Percentiles rank a stretch among this genome's conserved stretches.
Conservation (phyloP, 2,329 filamentous ascomycete genomes). For the Fusarium sp. region DNA sequence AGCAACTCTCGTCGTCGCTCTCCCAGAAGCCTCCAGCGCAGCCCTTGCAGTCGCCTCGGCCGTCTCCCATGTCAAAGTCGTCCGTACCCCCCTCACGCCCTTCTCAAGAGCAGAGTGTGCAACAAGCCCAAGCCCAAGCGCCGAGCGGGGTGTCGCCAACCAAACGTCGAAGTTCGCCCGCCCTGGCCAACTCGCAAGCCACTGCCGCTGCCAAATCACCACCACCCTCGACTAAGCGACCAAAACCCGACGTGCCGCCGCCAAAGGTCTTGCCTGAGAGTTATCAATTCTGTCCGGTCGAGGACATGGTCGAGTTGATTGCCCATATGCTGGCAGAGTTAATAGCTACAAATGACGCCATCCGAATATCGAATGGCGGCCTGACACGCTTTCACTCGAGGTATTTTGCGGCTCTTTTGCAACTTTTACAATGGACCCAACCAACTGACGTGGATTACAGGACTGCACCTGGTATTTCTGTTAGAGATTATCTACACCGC, state of each 20-base stretch:
- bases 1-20: constrained; percentile 29
- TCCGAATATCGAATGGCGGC: constrained; percentile 77
- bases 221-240: constrained; percentile 60
- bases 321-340: constrained; percentile 96
- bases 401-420: constrained; percentile 55
- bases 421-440: constrained; percentile 11
- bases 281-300: constrained; percentile 85
- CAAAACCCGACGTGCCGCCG: constrained; percentile 60
- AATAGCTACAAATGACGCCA: constrained; percentile 92
- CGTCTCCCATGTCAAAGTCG: constrained; percentile 22
- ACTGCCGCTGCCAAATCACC: constrained; percentile 37
- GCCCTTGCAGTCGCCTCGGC: constrained; percentile 34
- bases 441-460: constrained; percentile 49
- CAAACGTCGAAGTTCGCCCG: constrained; percentile 47
- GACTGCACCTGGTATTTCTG: constrained; percentile 87
- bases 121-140: constrained; percentile 20
- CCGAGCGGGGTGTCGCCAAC: constrained; percentile 46
- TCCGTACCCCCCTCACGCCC: constrained; percentile 25
- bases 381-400: constrained; percentile 96
- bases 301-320: constrained; percentile 90
- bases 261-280: constrained; percentile 72
- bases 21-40: constrained; percentile 37
- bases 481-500: constrained; percentile 91
- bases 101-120: constrained; percentile 23
- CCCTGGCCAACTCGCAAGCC: constrained; percentile 45